Percentiles rank a stretch among this genome's conserved stretches.
These are phyloP conservation scores for Aspergillus alliaceus DNA, from an alignment of 2,329 filamentous ascomycete species.

Conservation along the genomic window DNA sequence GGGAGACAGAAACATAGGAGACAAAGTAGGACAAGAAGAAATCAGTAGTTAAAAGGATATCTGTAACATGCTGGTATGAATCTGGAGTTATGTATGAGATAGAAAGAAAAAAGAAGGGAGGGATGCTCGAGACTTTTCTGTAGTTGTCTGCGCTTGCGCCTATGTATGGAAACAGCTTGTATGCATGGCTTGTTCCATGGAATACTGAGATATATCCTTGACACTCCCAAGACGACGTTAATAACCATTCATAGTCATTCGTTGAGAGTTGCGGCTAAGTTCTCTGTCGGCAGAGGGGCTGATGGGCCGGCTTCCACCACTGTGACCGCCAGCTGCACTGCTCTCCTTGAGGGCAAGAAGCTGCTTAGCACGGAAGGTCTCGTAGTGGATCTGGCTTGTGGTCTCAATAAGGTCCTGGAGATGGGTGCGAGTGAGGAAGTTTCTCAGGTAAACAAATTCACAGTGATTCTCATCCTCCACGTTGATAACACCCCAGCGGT, in stretches of 20 bases:
- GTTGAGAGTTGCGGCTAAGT: constrained; percentile 93
- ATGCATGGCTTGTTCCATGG: constrained; percentile 20
- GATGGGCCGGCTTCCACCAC: constrained; percentile 80
- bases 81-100: constrained; percentile 25
- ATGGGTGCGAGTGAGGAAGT: constrained; percentile 98
- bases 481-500: constrained; percentile 99
- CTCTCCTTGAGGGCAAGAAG: constrained; percentile 96
- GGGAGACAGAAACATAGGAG: constrained; percentile 20
- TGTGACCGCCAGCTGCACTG: constrained; percentile 74
- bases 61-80: constrained; percentile 36
- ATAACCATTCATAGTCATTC: constrained; percentile 99
- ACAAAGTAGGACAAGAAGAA: constrained; percentile 23
- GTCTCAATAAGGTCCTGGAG: constrained; percentile 99
- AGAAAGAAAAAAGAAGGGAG: constrained; percentile 11
- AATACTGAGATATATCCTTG: constrained; percentile 17
- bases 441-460: constrained; percentile 97
- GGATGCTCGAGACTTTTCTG: constrained; percentile 17
- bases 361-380: constrained; percentile 99
- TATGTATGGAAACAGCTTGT: constrained; percentile 15
- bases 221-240: constrained; percentile 48
- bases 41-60: constrained; percentile 37
- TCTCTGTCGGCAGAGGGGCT: constrained; percentile 92
- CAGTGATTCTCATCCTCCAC: constrained; percentile 99
- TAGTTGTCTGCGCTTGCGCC: constrained; percentile 8
- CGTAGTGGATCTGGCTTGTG: constrained; percentile 99